phyloP scores from a whole-genome alignment of 495 filamentous ascomycete species.

The Cercophora newfieldiana region DNA sequence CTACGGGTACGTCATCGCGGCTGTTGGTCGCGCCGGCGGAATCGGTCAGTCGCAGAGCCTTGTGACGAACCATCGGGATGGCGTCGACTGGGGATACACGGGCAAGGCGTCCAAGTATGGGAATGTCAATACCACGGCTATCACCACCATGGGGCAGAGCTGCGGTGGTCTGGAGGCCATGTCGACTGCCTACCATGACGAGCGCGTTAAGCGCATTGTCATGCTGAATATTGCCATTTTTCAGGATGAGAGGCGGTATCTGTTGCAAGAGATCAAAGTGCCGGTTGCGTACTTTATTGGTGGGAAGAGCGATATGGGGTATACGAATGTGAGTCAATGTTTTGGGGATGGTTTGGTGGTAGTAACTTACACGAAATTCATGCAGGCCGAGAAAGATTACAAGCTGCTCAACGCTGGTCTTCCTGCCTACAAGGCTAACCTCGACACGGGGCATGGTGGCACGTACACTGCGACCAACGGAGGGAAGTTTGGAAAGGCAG shows the following conservation, averaged over 20 bases:
- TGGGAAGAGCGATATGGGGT: constrained; percentile 34
- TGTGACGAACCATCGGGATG: constrained; percentile 16
- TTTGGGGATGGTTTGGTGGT: not conserved
- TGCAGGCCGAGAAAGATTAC: constrained; percentile 38
- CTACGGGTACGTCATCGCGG: constrained; percentile 36
- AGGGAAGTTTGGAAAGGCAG: constrained; percentile 33
- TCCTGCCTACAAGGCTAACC: constrained; percentile 36
- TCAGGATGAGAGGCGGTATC: constrained; percentile 23
- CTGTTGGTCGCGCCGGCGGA: constrained; percentile 22
- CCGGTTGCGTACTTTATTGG: constrained; percentile 31
- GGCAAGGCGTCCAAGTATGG: constrained; percentile 35
- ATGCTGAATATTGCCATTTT: constrained; percentile 34
- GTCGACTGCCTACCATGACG: constrained; percentile 24
- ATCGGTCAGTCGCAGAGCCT: constrained; percentile 22
- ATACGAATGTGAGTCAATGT: constrained; percentile 28
- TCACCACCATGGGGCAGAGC: constrained; percentile 32
- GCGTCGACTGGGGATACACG: constrained; percentile 32
- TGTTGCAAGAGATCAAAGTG: constrained; percentile 27
- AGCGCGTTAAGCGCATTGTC: constrained; percentile 28
- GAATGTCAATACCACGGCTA: constrained; percentile 25
- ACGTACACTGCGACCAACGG: constrained; percentile 32
- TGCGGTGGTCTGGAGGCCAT: constrained; percentile 37
- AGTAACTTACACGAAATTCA: not conserved
- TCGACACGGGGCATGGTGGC: constrained; percentile 36
- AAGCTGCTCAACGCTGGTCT: constrained; percentile 24